Base-by-base conservation (phyloP, 2,329 filamentous ascomycete species). In the Claviceps sp. region DNA sequence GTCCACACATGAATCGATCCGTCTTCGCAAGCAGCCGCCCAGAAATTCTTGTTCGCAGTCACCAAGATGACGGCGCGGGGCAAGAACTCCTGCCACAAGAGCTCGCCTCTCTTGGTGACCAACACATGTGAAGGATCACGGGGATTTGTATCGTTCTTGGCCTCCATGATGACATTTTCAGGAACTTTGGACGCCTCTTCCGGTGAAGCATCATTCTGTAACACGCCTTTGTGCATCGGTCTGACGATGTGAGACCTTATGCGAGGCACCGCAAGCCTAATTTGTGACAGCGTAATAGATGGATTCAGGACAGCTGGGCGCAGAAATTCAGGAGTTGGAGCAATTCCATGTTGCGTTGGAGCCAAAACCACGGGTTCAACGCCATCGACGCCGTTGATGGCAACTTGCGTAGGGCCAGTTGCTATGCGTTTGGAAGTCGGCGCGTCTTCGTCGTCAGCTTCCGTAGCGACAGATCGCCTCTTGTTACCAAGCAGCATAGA, bases 81-180 rank as follows among this genome's bases (percentile, higher is more conserved):
- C 14, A 98, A 71, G 61, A 88, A 98, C 63, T 98, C 94, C 62
- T 96, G 88, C 93, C 94, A 98, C 3, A 97, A 68, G 1, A 85
- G 74, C 52, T 84, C 81, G 4, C 89, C 89, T 51, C 88, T 81
- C 63, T 89, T 91, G 2, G 83, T 86, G 41, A 93, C 83, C 5
- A 82, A 87, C 43, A 98, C 81, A 38, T 88, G 83, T 4, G 89
- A 87, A 1, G 93, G 93, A 54, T 97, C 91, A 55, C 85, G 80
- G 44, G 73, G 84, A 72, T 72, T 84, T 63, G 77, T 73, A 1
- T 90, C 87, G 62, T 98, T 98, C 55, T 84, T 85, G 30, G 89
- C 91, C 71, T 98, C 93, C 52, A 98, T 77, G 22, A 95, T 80
- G 49, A 88, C 73, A 56, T 88, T 87, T 54, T 85, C 84, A 1